phyloP scores from a whole-genome alignment of 2,329 filamentous ascomycete genomes.

The Albifimbria verrucaria region DNA sequence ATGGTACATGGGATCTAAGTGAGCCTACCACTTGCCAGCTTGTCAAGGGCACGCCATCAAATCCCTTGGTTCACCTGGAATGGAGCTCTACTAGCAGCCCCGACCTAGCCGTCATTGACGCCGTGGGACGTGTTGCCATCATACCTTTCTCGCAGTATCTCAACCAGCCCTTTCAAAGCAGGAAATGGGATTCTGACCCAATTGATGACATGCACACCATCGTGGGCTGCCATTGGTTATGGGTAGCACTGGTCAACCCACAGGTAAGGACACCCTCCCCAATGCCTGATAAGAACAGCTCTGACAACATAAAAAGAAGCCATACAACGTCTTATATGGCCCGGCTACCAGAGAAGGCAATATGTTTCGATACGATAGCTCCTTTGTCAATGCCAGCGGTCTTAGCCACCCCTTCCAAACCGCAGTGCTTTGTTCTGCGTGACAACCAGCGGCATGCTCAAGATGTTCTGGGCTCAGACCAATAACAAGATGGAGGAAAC shows the following conservation, averaged over 20 bases:
- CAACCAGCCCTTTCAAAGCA: conserved; percentile 64
- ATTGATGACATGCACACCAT: conserved; percentile 73
- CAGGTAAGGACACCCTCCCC: conserved; percentile 23
- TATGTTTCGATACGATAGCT: conserved; percentile 67
- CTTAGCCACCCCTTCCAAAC: conserved; percentile 68
- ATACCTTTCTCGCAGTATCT: conserved; percentile 68
- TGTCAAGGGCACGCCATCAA: conserved; percentile 59
- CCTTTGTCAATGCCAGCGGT: conserved; percentile 62
- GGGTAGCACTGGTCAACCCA: conserved; percentile 47
- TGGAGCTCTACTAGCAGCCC: conserved; percentile 72
- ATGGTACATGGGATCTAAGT: conserved; percentile 73
- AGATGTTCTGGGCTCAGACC: conserved; percentile 73
- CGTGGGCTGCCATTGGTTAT: conserved; percentile 84
- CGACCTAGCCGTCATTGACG: conserved; percentile 82
- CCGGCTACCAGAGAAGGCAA: conserved; percentile 61
- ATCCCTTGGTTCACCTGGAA: conserved; percentile 72
- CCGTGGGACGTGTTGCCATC: conserved; percentile 72
- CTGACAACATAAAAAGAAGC: conserved; percentile 24
- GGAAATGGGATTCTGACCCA: conserved; percentile 63
- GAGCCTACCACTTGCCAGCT: conserved; percentile 64
- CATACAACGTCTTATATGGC: conserved; percentile 49
- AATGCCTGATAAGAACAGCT: not conserved
- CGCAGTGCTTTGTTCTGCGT: conserved; percentile 76
- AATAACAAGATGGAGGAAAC: conserved; percentile 70
- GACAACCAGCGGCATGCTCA: conserved; percentile 69